Percentiles rank a stretch among this genome's conserved stretches.
Evolutionary conservation across 2,329 filamentous ascomycete genomes (phyloP).

Genomic region (Hymenoscyphus occultus): DNA sequence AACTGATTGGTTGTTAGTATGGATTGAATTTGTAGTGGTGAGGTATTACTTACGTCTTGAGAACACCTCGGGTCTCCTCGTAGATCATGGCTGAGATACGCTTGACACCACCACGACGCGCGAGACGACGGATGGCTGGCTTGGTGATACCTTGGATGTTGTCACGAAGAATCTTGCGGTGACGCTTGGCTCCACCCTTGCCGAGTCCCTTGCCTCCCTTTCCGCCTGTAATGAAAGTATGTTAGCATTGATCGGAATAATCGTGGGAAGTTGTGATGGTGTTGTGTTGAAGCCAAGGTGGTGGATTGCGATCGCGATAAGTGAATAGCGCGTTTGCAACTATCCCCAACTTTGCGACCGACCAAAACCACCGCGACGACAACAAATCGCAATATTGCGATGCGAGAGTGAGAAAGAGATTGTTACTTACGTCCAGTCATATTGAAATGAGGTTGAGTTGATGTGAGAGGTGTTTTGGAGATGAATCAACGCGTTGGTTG

Average conservation of each 20-base stretch:
- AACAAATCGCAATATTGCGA: constrained; percentile 19
- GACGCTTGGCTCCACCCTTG: constrained; percentile 98
- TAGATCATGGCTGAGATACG: constrained; percentile 80
- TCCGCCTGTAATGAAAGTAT: constrained; percentile 34
- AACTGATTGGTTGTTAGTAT: constrained; percentile 36
- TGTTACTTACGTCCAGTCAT: constrained; percentile 71
- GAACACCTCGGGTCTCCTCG: constrained; percentile 70
- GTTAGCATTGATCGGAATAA: constrained; percentile 43
- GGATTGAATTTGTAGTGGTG: background rate
- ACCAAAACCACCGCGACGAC: constrained; percentile 22
- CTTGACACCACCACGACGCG: constrained; percentile 99
- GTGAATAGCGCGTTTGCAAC: constrained; percentile 21
- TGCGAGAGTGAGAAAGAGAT: constrained; percentile 17
- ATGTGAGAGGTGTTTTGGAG: constrained; percentile 35
- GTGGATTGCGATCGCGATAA: constrained; percentile 24
- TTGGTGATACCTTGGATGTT: constrained; percentile 99
- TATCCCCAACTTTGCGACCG: constrained; percentile 33
- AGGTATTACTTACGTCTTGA: constrained; percentile 54
- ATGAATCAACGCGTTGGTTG: constrained; percentile 34
- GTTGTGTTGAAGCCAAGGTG: constrained; percentile 11
- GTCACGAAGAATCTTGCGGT: constrained; percentile 98
- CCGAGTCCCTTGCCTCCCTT: constrained; percentile 92
- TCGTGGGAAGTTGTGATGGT: constrained; percentile 17
- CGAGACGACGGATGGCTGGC: constrained; percentile 97
- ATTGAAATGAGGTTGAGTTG: constrained; percentile 42